Percentiles rank a stretch among this genome's conserved stretches.
phyloP scores from a whole-genome alignment of 108 stramenopile species.

The Fistulifera pelliculosa region DNA sequence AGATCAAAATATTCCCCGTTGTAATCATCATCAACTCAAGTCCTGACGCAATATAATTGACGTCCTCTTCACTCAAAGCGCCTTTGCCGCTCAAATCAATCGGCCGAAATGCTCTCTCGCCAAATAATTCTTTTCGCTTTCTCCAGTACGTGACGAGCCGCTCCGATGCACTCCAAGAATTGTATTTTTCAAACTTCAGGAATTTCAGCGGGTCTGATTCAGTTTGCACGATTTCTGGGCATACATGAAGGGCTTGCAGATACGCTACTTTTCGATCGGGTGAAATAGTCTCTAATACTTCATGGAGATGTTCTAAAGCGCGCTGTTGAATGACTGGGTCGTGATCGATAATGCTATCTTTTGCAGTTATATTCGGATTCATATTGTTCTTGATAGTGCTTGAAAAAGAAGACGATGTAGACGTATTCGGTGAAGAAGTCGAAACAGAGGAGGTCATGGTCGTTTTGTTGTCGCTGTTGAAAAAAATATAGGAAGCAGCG shows the following conservation, averaged over 20 bases:
- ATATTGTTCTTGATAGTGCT: too few species aligned
- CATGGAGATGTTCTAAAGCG: not conserved
- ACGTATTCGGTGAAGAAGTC: too few species aligned
- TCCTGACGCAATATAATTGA: conserved; percentile 5
- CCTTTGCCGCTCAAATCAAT: conserved; percentile 4
- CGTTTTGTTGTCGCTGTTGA: too few species aligned
- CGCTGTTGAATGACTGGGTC: too few species aligned
- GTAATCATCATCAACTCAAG: too few species aligned
- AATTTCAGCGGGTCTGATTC: conserved; percentile 12
- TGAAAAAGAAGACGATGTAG: too few species aligned
- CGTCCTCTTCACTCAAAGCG: conserved; percentile 4
- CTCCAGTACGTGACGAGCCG: conserved; percentile 10
- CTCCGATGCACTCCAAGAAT: conserved; percentile 7
- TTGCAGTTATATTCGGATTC: too few species aligned
- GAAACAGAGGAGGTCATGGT: too few species aligned
- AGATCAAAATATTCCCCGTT: too few species aligned
- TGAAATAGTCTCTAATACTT: not conserved
- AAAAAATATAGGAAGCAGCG: too few species aligned
- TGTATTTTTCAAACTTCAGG: conserved; percentile 6
- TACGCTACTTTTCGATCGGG: not conserved
- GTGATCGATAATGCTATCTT: too few species aligned
- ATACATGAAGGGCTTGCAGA: not conserved
- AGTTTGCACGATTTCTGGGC: not conserved
- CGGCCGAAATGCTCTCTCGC: conserved; percentile 5
- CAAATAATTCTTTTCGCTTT: conserved; percentile 5